Evolutionary conservation across 2,329 filamentous ascomycete species (phyloP), one percentile per base, ranked within the genome.

Genomic region (Ciborinia camelliae): DNA sequence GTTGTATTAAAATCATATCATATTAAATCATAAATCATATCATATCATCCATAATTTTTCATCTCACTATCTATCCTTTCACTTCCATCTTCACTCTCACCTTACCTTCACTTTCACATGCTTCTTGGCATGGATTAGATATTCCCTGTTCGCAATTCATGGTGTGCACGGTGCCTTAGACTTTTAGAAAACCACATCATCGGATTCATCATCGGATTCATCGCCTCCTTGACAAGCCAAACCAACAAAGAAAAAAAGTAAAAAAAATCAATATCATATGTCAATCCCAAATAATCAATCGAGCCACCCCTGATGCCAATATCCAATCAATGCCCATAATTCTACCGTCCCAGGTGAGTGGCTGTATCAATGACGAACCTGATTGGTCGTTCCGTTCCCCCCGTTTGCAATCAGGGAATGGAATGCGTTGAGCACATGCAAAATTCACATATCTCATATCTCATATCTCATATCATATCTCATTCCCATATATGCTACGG

Each of bases 31-130:
- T n/a, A n/a, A n/a, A n/a, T n/a, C n/a, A n/a, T n/a, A n/a, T n/a
- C n/a, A n/a, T n/a, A n/a, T n/a, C n/a, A n/a, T n/a, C n/a, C n/a
- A n/a, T n/a, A n/a, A n/a, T n/a, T n/a, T n/a, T n/a, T n/a, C n/a
- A n/a, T n/a, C n/a, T n/a, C n/a, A n/a, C n/a, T n/a, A n/a, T n/a
- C n/a, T n/a, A n/a, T n/a, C n/a, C n/a, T n/a, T n/a, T n/a, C n/a
- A n/a, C n/a, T n/a, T n/a, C n/a, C n/a, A n/a, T n/a, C n/a, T n/a
- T n/a, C n/a, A n/a, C n/a, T n/a, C n/a, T n/a, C n/a, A n/a, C n/a
- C n/a, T n/a, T n/a, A n/a, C n/a, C n/a, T n/a, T n/a, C 26, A 53
- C 35, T 41, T 62, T 62, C 59, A 62, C 59, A 62, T 62, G 59
- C 48, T 62, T 32, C 35, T 62, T 54, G 59, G 59, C 48, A 32